Base-by-base conservation (phyloP, 1,139 yeast species). In the Kodamaea plutei region DNA sequence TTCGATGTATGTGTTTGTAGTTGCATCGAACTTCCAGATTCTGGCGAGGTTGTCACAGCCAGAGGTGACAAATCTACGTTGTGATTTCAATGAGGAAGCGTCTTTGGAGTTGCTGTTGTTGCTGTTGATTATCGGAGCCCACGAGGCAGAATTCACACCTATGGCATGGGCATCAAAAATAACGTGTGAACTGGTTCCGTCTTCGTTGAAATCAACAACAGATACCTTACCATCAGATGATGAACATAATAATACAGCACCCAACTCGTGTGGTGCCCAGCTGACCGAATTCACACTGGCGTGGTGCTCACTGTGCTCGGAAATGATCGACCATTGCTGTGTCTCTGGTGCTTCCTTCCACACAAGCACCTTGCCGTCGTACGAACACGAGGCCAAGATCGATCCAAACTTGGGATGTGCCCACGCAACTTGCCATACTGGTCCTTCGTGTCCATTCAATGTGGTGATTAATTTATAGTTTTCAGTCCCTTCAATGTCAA, bases 341-440 rank as follows among this genome's bases (percentile, higher is more conserved):
- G 81, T 79, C 48, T 87, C 96, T 15, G 69, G 71, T 35, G 61
- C 67, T 57, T 91, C 96, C 53, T 88, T 83, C 98, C 98, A 91
- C 48, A 93, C 79, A 42, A 89, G 64, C 7, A 87, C 97, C 51
- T 82, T 83, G 34, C 98, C 98, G 53, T 91, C 98, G 52, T 87
- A 93, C 1, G 96, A 85, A 45, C 95, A 88, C 17, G 95, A 83
- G 1, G 98, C 98, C 44, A 91, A 69, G 43, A 91, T 85, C 5
- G 88, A 83, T 21, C 98, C 98, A 52, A 91, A 91, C 58, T 91
- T 91, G 25, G 99, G 98, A 56, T 93, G 98, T 2, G 98, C 97
- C 99, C 98, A 91, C 31, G 89, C 78, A 20, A 89, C 94, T 61
- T 91, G 96, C 98, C 99, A 93, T 29, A 93, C 96, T 8, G 98